These are phyloP conservation scores for Rutstroemia sp. DNA, from an alignment of 2,329 filamentous ascomycete genomes.

Conservation along the genomic window DNA sequence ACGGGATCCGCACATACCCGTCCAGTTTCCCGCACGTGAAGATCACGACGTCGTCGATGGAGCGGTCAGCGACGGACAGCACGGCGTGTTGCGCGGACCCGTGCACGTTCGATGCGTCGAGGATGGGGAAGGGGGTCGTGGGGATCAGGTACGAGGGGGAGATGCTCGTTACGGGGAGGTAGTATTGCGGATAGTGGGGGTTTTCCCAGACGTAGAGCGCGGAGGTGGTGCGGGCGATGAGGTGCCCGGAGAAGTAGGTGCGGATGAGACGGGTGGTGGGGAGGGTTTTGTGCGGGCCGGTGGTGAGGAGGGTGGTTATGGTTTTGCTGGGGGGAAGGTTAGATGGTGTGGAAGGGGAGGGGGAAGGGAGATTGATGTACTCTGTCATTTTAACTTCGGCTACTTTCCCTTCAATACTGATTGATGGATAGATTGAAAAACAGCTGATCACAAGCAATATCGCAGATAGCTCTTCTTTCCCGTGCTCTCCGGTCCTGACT, in stretches of 20 bases:
- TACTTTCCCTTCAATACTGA: too few relatives aligned
- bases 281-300: not conserved
- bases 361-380: not conserved
- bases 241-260: not conserved
- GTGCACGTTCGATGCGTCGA: not conserved
- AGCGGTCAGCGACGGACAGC: not conserved
- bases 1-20: constrained; percentile 33
- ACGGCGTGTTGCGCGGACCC: not conserved
- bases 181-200: not conserved
- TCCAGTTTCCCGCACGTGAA: constrained; percentile 27
- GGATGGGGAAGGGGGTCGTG: not conserved
- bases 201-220: not conserved
- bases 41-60: constrained; percentile 22
- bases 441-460: too few relatives aligned
- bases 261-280: not conserved
- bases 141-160: not conserved
- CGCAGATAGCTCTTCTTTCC: too few relatives aligned
- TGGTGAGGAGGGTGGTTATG: not conserved
- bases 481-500: too few relatives aligned
- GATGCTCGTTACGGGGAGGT: not conserved
- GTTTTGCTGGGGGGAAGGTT: not conserved
- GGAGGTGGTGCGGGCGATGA: not conserved
- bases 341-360: not conserved
- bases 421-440: too few relatives aligned
- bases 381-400: too few relatives aligned